phyloP scores from a whole-genome alignment of 345 rosid species.

The Sapria himalayana region DNA sequence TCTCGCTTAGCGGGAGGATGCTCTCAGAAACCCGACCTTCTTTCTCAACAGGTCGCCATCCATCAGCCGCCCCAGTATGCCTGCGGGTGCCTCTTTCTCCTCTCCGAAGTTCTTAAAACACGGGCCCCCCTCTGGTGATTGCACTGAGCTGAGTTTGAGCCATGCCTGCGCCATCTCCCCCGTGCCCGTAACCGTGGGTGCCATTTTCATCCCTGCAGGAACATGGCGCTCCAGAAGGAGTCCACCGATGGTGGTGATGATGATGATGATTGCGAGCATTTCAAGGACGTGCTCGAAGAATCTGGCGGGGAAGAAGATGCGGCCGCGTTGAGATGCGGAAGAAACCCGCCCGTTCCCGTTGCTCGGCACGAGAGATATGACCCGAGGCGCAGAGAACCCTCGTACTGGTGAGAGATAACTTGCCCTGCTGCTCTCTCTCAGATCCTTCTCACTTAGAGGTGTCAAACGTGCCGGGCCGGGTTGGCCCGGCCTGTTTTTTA shows the following conservation, averaged over 20 bases:
- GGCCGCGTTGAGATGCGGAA: too few species aligned
- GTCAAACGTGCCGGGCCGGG: too few species aligned
- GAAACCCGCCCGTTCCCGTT: too few species aligned
- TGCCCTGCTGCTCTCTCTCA: too few species aligned
- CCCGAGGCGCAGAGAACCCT: constrained; percentile 91
- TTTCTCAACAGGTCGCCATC: constrained; percentile 67
- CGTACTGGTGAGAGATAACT: constrained; percentile 86
- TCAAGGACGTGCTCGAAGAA: constrained; percentile 69
- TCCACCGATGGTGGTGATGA: constrained; percentile 65
- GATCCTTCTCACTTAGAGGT: too few species aligned
- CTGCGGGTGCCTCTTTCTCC: constrained; percentile 82
- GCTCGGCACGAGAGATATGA: constrained; percentile 74
- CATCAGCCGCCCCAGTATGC: constrained; percentile 92
- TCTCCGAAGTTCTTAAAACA: constrained; percentile 85
- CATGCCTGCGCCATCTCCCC: too few species aligned
- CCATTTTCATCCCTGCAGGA: too few species aligned
- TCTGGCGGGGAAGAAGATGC: too few species aligned
- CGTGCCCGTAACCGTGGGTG: too few species aligned
- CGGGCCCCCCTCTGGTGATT: constrained; percentile 66
- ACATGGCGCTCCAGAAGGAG: constrained; percentile 63
- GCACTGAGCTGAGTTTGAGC: neutral
- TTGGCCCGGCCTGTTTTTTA: too few species aligned
- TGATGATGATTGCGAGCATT: constrained; percentile 90
- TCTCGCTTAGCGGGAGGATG: too few species aligned
- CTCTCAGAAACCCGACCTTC: too few species aligned